These are phyloP conservation scores for Aphanomyces astaci DNA, from an alignment of 352 stramenopile species.

Conservation along the genomic window DNA sequence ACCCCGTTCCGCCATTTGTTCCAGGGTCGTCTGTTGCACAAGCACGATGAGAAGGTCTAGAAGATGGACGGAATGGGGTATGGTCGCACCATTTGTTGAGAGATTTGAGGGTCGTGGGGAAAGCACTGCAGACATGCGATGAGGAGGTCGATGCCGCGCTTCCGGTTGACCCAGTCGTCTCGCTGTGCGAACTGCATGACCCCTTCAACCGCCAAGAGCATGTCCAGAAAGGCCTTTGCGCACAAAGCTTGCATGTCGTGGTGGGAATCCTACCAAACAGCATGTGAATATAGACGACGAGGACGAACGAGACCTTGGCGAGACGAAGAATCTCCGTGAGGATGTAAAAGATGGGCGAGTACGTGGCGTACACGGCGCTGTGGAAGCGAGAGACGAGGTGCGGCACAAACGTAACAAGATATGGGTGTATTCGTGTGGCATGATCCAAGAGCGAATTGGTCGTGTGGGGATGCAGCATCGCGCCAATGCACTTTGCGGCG, in stretches of 20 bases:
- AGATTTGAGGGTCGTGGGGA: background rate
- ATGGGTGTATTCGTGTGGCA: background rate
- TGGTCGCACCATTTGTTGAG: background rate
- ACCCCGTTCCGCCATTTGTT: background rate
- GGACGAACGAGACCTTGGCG: slow-evolving; percentile 1
- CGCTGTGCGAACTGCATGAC: background rate
- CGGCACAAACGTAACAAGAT: slow-evolving; percentile 20
- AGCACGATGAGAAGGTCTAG: background rate
- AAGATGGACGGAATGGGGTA: background rate
- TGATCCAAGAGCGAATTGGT: background rate
- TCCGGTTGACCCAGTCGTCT: slow-evolving; percentile 18
- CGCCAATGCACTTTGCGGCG: slow-evolving; percentile 12
- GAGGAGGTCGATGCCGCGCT: slow-evolving; percentile 14
- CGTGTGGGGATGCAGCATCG: background rate
- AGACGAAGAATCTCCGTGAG: slow-evolving; percentile 4
- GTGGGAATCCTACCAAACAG: background rate
- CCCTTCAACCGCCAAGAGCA: slow-evolving; percentile 3
- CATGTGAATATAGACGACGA: background rate
- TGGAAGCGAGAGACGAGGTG: slow-evolving; percentile 16
- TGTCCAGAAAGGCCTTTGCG: background rate
- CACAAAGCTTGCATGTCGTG: slow-evolving; percentile 2
- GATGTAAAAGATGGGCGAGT: slow-evolving; percentile 20
- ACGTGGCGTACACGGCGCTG: slow-evolving; percentile 14
- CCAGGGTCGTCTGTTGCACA: background rate
- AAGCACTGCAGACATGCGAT: slow-evolving; percentile 3